Evolutionary conservation across 169 alveolate species (phyloP).

Genomic region (Plasmodium gonderi): DNA sequence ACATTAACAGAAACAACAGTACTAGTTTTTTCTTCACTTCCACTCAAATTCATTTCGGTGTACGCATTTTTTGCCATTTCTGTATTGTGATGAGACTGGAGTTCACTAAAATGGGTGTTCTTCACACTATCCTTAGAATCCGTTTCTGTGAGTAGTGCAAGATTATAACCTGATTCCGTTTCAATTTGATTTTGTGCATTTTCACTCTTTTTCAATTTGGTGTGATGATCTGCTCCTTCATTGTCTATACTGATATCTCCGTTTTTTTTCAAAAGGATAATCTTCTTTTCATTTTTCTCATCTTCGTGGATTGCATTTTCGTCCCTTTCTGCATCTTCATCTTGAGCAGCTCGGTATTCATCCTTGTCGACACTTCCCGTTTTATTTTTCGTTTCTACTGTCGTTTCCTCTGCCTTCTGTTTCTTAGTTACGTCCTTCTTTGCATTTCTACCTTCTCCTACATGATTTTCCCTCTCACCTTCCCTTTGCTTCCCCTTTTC

Average conservation of each 20-base stretch:
- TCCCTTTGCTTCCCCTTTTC: background rate
- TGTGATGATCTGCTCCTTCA: background rate
- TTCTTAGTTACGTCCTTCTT: slow-evolving; percentile 1
- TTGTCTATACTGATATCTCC: background rate
- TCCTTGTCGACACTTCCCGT: background rate
- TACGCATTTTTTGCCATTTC: background rate
- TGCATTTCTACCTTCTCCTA: background rate
- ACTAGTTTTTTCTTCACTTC: background rate
- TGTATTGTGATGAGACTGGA: background rate
- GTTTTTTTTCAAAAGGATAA: background rate
- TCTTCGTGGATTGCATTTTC: background rate
- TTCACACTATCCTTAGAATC: background rate
- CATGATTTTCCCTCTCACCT: background rate
- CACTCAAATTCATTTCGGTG: background rate
- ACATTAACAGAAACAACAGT: background rate
- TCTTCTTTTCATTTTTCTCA: background rate
- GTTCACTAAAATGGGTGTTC: background rate
- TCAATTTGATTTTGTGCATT: too few species aligned
- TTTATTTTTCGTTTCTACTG: background rate
- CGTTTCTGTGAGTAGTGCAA: background rate
- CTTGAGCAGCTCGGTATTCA: background rate
- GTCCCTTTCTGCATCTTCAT: background rate
- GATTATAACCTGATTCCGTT: too few species aligned
- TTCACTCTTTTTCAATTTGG: background rate
- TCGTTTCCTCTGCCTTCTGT: background rate